Base-by-base conservation (phyloP, 2,329 filamentous ascomycete genomes). In the Zymoseptoria pseudotritici region DNA sequence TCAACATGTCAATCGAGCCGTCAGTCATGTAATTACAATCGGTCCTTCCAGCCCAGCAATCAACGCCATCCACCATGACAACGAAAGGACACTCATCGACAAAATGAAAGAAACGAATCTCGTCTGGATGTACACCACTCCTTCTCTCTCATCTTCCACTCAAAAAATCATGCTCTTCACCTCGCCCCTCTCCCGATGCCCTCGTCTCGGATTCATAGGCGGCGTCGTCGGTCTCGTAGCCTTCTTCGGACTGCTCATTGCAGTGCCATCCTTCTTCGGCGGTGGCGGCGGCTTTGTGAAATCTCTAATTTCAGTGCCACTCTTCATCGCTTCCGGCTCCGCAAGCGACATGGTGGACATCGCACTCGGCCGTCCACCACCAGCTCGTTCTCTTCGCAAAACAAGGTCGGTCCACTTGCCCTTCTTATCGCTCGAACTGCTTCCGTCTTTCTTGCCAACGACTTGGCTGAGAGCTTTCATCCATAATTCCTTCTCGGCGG, bases 401-500 rank as follows among this genome's bases (percentile, higher is more conserved):
- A 86, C 82, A 65, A 85, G 75, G 56, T 86, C 82, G 0, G 83
- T 84, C 84, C 84, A 87, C 29, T 65, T 68, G 49, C 68, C 64
- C n/a, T 78, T 78, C 68, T 83, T 84, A 58, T 75, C 72, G 46
- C 77, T 76, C 11, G 36, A 46, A n/a, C 13, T n/a, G 31, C 73
- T 74, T 11, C 74, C 69, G 42, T 73, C 73, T 50, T 82, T 79
- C 65, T 84, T 85, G 63, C 84, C 84, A 2, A 87, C 80, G 11
- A 80, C 80, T 58, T 97, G 91, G 2, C 82, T 82, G 21, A 99
- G 84, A 13, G 91, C 88, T 73, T 86, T 86, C 89, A 99, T 94
- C 94, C 94, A 99, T 58, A 86, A 88, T 53, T 96, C 90, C 77
- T 97, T 99, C 71, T 94, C 88, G 49, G 84, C 84, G 1, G 87